These are phyloP conservation scores for Neopestalotiopsis sp. DNA, from an alignment of 2,329 filamentous ascomycete species.

Conservation along the genomic window DNA sequence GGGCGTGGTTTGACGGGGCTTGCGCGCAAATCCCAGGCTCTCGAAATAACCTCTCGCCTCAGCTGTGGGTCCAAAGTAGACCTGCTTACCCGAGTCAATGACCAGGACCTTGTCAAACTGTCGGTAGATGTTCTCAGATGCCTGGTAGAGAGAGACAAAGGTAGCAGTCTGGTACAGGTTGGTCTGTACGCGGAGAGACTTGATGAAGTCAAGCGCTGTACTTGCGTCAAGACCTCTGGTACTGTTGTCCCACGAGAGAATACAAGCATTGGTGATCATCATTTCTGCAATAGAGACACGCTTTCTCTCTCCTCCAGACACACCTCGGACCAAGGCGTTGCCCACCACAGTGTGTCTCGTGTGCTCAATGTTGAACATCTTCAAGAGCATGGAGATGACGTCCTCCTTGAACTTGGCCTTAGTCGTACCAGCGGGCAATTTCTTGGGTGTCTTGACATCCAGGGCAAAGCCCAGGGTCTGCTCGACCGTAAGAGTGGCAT, in stretches of 20 bases:
- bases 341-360: constrained; percentile 86
- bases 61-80: constrained; percentile 73
- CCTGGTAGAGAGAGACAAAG: constrained; percentile 86
- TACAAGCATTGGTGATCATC: constrained; percentile 75
- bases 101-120: constrained; percentile 86
- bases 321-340: constrained; percentile 78
- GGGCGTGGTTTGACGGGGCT: constrained; percentile 78
- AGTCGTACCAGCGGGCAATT: constrained; percentile 75
- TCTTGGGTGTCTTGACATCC: constrained; percentile 83
- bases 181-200: constrained; percentile 78
- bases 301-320: constrained; percentile 81
- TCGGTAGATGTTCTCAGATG: constrained; percentile 79
- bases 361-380: constrained; percentile 95
- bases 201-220: constrained; percentile 69
- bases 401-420: constrained; percentile 78
- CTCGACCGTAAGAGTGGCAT: constrained; percentile 83
- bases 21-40: constrained; percentile 73
- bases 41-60: constrained; percentile 79
- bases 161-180: constrained; percentile 85
- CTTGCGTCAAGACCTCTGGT: constrained; percentile 72
- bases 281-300: constrained; percentile 84
- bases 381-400: constrained; percentile 75
- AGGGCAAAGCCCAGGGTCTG: constrained; percentile 87
- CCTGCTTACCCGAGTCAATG: constrained; percentile 76
- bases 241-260: constrained; percentile 78